Conservation (phyloP, 768 basidiomycete genomes). For the Candolleomyces aberdarensis region DNA sequence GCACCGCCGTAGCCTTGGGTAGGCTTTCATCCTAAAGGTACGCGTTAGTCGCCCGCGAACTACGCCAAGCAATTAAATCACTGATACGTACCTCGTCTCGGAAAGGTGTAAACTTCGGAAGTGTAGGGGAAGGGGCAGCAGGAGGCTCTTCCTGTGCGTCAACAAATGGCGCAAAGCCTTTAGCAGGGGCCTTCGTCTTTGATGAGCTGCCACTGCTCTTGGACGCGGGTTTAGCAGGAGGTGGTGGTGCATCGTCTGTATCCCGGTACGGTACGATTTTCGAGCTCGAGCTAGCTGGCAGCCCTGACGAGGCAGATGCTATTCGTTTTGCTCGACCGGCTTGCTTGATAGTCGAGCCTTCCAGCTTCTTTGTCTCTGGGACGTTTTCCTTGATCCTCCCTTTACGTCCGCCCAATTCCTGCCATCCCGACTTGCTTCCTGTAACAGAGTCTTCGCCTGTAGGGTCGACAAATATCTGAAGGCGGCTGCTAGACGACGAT, state of each 20-base stretch:
- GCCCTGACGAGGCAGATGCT: conserved; percentile 31
- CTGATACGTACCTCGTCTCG: conserved; percentile 58
- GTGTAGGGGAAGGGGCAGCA: conserved; percentile 33
- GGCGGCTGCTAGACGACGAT: conserved; percentile 49
- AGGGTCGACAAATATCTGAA: conserved; percentile 76
- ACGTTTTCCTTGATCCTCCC: conserved; percentile 78
- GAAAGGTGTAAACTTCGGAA: conserved; percentile 68
- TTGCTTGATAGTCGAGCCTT: conserved; percentile 63
- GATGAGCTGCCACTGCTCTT: conserved; percentile 14
- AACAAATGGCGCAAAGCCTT: conserved; percentile 22
- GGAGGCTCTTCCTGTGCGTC: conserved; percentile 26
- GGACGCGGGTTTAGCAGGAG: conserved; percentile 25
- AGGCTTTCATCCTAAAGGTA: conserved; percentile 11
- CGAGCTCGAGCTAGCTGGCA: conserved; percentile 33
- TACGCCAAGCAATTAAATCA: conserved; percentile 2
- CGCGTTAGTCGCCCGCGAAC: background rate
- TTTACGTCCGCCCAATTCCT: conserved; percentile 75
- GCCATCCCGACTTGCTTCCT: conserved; percentile 50
- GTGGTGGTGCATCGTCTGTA: conserved; percentile 46
- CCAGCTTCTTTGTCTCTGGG: conserved; percentile 64
- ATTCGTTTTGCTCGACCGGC: conserved; percentile 55
- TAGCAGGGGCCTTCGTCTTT: background rate
- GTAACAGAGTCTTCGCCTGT: conserved; percentile 46
- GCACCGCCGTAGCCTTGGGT: conserved; percentile 26
- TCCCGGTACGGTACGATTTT: conserved; percentile 69